Base-by-base conservation (phyloP, 164 flowering plant genomes). In the Vitis rupestris region DNA sequence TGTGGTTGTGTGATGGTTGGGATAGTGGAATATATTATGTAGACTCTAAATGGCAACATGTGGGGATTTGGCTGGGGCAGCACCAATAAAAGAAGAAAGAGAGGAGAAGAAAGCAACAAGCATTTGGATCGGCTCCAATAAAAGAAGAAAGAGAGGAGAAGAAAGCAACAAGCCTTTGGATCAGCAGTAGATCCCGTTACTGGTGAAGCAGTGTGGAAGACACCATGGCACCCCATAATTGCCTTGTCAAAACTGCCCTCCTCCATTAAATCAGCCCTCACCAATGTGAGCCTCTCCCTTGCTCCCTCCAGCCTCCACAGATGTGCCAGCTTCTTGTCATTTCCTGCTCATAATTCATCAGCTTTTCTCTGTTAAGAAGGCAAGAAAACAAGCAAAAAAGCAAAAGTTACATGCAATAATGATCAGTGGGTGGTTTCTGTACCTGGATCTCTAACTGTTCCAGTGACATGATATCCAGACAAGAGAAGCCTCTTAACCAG, bases 171-270 rank as follows among this genome's bases (percentile, higher is more conserved):
- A 83, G 70, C 98, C 97, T 85, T 82, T 10, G 93, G 99, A 76
- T 92, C 88, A 15, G 79, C 55, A 1, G 68, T 63, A 44, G 85
- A 79, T 50, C 82, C 88, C 12, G 82, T 11, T 0, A 93, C 97
- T 12, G 98, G 99, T 17, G 97, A 91, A 63, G 99, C 98, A 8
- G 90, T 87, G 81, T 95, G 98, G 72, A 95, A 95, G 52, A 93
- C 94, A 9, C 93, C 98, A 9, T 82, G 82, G 59, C 97, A 91
- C 13, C 91, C 96, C 79, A 74, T 77, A 70, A 93, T 76, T 15
- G 97, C 92, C 3, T 81, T 82, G 64, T 94, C 97, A 63, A 92
- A 94, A 85, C 96, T 95, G 9, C 90, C 93, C 13, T 90, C 94
- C 72, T 73, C 87, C 78, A 86, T 82, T 19, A 95, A 74, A 63